These are phyloP conservation scores for Mrakia frigida DNA, from an alignment of 768 basidiomycete genomes.

Conservation along the genomic window DNA sequence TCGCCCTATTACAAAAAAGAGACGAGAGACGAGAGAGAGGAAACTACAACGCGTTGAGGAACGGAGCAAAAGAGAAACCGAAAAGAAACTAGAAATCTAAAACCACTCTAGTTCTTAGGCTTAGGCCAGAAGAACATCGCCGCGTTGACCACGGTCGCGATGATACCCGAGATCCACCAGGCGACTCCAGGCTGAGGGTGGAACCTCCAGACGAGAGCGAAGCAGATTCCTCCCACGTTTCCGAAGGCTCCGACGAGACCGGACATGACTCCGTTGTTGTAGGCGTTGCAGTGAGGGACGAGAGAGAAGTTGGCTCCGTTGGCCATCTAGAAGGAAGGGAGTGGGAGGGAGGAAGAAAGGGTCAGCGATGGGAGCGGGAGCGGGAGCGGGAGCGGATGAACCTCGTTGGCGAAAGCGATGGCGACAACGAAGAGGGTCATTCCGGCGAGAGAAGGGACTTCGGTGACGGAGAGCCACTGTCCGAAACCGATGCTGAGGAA, in stretches of 20 bases:
- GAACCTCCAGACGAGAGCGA: conserved; percentile 48
- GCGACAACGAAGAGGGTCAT: conserved; percentile 41
- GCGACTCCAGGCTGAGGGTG: conserved; percentile 48
- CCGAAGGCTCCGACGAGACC: conserved; percentile 47
- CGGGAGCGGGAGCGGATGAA: background rate
- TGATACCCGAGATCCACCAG: conserved; percentile 42
- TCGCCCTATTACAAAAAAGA: background rate
- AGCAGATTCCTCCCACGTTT: conserved; percentile 51
- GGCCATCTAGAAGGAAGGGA: no score
- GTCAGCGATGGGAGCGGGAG: background rate
- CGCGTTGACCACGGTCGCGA: conserved; percentile 19
- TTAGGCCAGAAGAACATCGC: conserved; percentile 11
- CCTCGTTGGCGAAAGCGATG: conserved; percentile 42
- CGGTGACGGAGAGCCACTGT: conserved; percentile 7
- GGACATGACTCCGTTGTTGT: conserved; percentile 45
- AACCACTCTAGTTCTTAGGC: conserved; percentile 12
- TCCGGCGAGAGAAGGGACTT: conserved; percentile 15
- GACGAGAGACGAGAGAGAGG: background rate
- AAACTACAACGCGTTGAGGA: background rate
- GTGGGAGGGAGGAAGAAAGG: conserved; percentile 43
- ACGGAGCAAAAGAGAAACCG: background rate
- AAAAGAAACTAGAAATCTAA: background rate
- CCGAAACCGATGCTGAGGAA: conserved; percentile 48
- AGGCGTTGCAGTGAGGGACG: conserved; percentile 51
- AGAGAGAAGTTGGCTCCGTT: conserved; percentile 50